Evolutionary conservation across 495 filamentous ascomycete species (phyloP), one percentile per base, ranked within the genome.

Genomic region (Trichoderma reesei): DNA sequence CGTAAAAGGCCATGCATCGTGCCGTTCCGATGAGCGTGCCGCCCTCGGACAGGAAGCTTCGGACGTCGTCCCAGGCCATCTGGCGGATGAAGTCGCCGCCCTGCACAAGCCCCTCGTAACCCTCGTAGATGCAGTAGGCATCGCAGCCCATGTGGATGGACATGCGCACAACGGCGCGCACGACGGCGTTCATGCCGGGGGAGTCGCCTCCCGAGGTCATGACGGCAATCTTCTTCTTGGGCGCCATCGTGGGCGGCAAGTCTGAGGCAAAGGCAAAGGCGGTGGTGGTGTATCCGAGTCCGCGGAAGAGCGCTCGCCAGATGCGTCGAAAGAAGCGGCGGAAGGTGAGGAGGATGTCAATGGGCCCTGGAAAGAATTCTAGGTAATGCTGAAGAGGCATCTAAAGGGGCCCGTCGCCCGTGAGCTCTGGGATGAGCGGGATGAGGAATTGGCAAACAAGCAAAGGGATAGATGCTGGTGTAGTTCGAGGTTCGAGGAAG

Each of bases 191-290:
- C 95, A 99, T 99, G 69, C 95, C 95, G 5, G 95, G 94, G 44
- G 93, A 91, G 80, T 99, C 95, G 69, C 95, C 95, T 67, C 95
- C 95, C 66, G 89, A 94, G 66, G 95, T 99, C 88, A 99, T 90
- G 65, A 98, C 88, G 60, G 85, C 95, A 71, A 99, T 95, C 68
- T 88, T 86, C 78, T 93, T 91, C 72, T 86, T 87, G 66, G 67
- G 48, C 38, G 73, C 69, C 79, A 79, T 80, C 36, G 63, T 73
- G 63, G 59, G 20, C 31, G 56, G 18, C 9, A 46, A 10, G 11
- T 51, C 38, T 20, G 41, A 42, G 26, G 64, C 34, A 60, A 60
- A 60, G 61, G 33, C 8, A 42, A 41, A 8, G 42, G 44, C 4
- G 41, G 56, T 34, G n/a, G 41, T 37, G 64, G 56, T 13, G 13